A percentile compares a stretch with the other conserved stretches of the same genome.
These are phyloP conservation scores for Pseudogymnoascus sp. DNA, from an alignment of 2,329 filamentous ascomycete genomes.

Conservation along the genomic window DNA sequence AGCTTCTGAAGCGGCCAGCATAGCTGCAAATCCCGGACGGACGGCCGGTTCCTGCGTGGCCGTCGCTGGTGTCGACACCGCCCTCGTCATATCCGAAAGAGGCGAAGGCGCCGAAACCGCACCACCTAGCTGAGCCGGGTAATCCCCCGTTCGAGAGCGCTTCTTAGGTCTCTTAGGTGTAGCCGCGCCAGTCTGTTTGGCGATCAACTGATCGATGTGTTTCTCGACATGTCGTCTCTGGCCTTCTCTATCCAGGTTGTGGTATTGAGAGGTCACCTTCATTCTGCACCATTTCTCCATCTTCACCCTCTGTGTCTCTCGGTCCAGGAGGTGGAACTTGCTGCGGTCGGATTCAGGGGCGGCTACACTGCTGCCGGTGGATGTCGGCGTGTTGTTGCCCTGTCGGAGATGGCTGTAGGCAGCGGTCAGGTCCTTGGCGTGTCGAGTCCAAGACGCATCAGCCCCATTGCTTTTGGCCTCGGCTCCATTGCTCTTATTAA, in stretches of 20 bases:
- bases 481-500: neutral
- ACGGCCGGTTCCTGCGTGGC: neutral
- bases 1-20: neutral
- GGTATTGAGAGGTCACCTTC: neutral
- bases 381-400: neutral
- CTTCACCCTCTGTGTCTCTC: neutral
- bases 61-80: neutral
- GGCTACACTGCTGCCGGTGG: neutral
- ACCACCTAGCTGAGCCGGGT: neutral
- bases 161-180: neutral
- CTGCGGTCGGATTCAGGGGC: neutral
- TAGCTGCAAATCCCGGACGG: no score
- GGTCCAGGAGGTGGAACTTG: neutral
- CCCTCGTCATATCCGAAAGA: neutral
- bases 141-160: neutral
- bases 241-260: neutral
- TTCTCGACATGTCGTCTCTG: neutral
- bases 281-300: neutral
- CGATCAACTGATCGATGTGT: neutral
- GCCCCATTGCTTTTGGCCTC: neutral
- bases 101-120: neutral
- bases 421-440: neutral
- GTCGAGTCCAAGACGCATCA: neutral
- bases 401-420: neutral
- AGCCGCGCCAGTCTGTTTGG: neutral